phyloP scores from a whole-genome alignment of 164 flowering plant species.

The Saururus chinensis region DNA sequence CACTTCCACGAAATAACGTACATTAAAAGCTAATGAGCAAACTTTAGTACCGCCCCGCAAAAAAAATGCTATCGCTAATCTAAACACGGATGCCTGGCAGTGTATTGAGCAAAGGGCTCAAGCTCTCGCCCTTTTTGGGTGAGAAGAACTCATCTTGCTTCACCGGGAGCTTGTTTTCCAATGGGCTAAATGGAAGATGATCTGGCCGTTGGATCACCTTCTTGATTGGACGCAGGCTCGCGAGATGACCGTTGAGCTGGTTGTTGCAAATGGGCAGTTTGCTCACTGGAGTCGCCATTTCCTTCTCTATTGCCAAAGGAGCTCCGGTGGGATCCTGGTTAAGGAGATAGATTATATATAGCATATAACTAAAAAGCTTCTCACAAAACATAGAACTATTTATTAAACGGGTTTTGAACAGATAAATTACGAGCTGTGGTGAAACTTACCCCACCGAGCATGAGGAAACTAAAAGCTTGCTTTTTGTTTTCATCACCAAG shows the following conservation, averaged over 20 bases:
- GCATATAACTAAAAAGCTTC: neutral
- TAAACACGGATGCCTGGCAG: too few relatives aligned
- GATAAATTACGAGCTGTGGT: neutral
- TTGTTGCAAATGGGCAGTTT: conserved; percentile 49
- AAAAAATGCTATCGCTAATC: too few relatives aligned
- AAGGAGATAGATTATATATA: neutral
- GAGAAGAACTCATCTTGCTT: neutral
- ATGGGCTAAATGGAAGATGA: conserved; percentile 38
- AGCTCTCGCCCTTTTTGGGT: neutral
- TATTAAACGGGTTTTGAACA: neutral
- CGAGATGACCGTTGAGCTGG: conserved; percentile 35
- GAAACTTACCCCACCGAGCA: conserved; percentile 47
- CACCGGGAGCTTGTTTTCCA: conserved; percentile 46
- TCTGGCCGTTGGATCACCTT: conserved; percentile 16
- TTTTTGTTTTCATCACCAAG: conserved; percentile 33
- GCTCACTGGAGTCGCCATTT: conserved; percentile 30
- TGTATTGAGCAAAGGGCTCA: neutral
- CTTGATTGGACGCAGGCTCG: conserved; percentile 41
- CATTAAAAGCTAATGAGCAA: too few relatives aligned
- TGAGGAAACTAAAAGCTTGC: conserved; percentile 53
- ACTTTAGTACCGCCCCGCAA: too few relatives aligned
- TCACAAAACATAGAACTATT: neutral
- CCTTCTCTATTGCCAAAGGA: conserved; percentile 48
- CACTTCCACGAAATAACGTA: too few relatives aligned
- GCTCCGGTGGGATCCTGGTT: conserved; percentile 62